A percentile compares a stretch with the other conserved stretches of the same genome.
These are phyloP conservation scores for Neopestalotiopsis rosae DNA, from an alignment of 2,329 filamentous ascomycete species.

Conservation along the genomic window DNA sequence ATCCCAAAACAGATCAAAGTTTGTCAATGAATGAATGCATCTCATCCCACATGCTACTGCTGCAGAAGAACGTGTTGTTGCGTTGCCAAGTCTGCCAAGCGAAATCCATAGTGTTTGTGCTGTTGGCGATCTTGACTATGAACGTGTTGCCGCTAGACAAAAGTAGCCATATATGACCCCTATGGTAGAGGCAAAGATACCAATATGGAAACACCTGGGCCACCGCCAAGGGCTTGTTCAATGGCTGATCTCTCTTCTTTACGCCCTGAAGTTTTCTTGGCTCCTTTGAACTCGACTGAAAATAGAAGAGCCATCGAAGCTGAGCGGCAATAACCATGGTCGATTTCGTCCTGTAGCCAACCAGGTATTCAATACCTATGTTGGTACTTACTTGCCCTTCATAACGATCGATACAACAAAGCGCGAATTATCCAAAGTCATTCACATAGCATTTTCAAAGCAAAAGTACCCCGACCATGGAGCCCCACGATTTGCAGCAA, in stretches of 20 bases:
- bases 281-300: background rate
- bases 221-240: conserved; percentile 8
- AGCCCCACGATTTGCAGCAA: conserved; percentile 5
- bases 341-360: background rate
- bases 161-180: conserved; percentile 24
- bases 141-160: conserved; percentile 24
- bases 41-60: background rate
- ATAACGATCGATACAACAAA: background rate
- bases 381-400: background rate
- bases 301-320: background rate
- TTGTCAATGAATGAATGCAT: background rate
- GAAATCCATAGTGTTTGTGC: conserved; percentile 17
- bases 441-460: background rate
- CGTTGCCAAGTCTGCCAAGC: conserved; percentile 25
- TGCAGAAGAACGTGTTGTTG: conserved; percentile 13
- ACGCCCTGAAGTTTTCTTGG: background rate
- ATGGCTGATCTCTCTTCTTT: background rate
- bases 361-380: background rate
- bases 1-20: conserved; percentile 23
- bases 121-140: conserved; percentile 20
- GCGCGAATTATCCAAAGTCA: background rate
- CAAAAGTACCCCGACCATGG: background rate
- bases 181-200: conserved; percentile 29
- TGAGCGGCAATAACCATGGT: background rate
- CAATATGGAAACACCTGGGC: conserved; percentile 23